Percentiles rank a stretch among this genome's conserved stretches.
Conservation (phyloP, 139 green algal genomes). For the Tetratostichococcus sp. region DNA sequence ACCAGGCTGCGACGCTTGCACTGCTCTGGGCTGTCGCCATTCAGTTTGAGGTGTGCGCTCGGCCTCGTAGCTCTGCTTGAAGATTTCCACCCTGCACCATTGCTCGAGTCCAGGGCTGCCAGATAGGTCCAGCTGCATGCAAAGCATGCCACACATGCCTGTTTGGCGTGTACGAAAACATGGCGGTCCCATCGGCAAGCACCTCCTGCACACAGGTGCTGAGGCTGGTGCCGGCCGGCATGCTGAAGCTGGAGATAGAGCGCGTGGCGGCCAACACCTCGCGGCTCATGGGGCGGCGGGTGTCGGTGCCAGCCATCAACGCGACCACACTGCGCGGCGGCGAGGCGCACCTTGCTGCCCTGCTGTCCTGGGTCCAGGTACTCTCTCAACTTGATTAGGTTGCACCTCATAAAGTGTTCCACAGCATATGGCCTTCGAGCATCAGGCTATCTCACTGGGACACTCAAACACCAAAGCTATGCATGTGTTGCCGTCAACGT, state of each 20-base stretch:
- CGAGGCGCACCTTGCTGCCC: constrained; percentile 12
- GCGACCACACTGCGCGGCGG: neutral
- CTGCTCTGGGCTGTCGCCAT: constrained; percentile 57
- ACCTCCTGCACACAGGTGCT: constrained; percentile 19
- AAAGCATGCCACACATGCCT: no score
- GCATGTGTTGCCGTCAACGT: no score
- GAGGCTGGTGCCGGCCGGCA: constrained; percentile 11
- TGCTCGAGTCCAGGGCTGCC: no score
- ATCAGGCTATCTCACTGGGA: no score
- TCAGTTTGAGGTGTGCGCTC: constrained; percentile 29
- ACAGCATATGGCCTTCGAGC: no score
- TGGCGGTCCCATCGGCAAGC: neutral
- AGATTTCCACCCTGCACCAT: no score
- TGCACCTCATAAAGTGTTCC: no score
- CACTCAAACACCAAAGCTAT: no score
- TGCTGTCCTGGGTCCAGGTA: constrained; percentile 60
- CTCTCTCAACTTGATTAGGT: no score
- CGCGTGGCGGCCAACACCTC: constrained; percentile 20
- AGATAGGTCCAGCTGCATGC: no score
- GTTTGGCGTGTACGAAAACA: no score
- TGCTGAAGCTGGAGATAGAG: constrained; percentile 33
- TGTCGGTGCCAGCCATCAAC: neutral
- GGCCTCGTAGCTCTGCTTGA: neutral
- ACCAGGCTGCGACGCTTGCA: constrained; percentile 49
- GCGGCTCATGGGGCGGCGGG: neutral